phyloP scores from a whole-genome alignment of 2,329 filamentous ascomycete species.

The Mycocentrospora acerina region DNA sequence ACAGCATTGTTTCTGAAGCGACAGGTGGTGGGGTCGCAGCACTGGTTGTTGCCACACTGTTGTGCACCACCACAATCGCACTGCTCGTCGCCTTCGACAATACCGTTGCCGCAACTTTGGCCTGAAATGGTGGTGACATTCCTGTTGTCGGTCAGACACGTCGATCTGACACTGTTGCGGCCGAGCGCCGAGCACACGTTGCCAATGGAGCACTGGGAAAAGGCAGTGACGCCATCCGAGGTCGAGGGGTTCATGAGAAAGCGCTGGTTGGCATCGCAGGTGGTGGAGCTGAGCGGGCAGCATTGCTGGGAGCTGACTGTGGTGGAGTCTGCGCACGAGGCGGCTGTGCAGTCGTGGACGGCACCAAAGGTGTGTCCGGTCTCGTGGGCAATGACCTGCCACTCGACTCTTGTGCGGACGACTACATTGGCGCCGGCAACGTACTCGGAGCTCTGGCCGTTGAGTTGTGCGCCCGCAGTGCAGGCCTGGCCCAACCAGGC shows the following conservation, averaged over 20 bases:
- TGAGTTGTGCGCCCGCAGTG: conserved; percentile 55
- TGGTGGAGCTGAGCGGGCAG: conserved; percentile 69
- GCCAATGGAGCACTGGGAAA: conserved; percentile 86
- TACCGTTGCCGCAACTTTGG: conserved; percentile 91
- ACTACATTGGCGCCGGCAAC: conserved; percentile 89
- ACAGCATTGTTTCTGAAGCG: conserved; percentile 74
- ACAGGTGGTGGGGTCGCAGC: conserved; percentile 86
- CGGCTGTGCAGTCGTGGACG: conserved; percentile 81
- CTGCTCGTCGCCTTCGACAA: conserved; percentile 90
- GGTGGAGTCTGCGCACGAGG: conserved; percentile 66
- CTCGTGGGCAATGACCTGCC: conserved; percentile 96
- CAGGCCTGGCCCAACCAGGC: conserved; percentile 94
- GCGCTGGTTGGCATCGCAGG: conserved; percentile 73
- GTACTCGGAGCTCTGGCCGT: conserved; percentile 59
- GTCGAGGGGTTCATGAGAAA: conserved; percentile 98
- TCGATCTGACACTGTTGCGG: conserved; percentile 71
- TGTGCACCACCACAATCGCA: conserved; percentile 86
- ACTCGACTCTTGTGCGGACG: conserved; percentile 77
- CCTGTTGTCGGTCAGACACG: conserved; percentile 82
- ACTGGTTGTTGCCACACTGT: conserved; percentile 72
- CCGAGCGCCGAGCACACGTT: conserved; percentile 89
- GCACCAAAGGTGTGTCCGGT: conserved; percentile 93
- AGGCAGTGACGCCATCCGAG: conserved; percentile 67
- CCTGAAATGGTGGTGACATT: conserved; percentile 79
- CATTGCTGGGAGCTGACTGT: conserved; percentile 66